Conservation (phyloP, 106 monocot genomes). For the Dioscorea alata region DNA sequence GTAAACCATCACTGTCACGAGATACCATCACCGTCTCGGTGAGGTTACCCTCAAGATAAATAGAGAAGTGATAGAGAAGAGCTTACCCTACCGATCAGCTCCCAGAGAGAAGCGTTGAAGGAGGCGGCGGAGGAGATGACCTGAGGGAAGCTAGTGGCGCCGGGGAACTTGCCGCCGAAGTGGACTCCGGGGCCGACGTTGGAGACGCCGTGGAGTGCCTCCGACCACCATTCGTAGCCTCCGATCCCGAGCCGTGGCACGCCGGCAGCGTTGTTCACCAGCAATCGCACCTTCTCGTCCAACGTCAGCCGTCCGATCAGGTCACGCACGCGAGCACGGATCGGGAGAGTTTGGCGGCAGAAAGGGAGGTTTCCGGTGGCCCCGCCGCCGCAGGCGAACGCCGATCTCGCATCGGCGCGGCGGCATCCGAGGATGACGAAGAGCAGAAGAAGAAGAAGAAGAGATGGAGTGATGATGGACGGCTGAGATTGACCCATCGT, state of each 20-base stretch:
- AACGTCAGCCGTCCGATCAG: constrained; percentile 35
- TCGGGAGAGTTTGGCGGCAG: constrained; percentile 19
- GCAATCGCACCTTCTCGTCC: constrained; percentile 41
- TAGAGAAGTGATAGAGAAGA: not conserved
- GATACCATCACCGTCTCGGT: too few species aligned
- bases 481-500: too few species aligned
- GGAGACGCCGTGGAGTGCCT: constrained; percentile 66
- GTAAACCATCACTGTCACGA: too few species aligned
- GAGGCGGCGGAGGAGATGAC: constrained; percentile 61
- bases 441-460: constrained; percentile 6
- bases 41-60: not conserved
- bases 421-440: not conserved
- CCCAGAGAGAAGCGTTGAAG: constrained; percentile 56
- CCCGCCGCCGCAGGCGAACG: constrained; percentile 45
- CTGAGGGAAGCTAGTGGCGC: constrained; percentile 64
- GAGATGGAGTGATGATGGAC: not conserved
- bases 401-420: not conserved
- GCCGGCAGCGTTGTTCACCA: constrained; percentile 48
- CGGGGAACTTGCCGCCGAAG: constrained; percentile 48
- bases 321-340: constrained; percentile 27
- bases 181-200: constrained; percentile 37
- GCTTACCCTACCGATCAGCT: constrained; percentile 45
- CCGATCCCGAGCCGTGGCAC: constrained; percentile 50
- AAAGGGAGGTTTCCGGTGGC: constrained; percentile 27
- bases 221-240: constrained; percentile 75